phyloP scores from a whole-genome alignment of 768 basidiomycete species.

The Leccinum rimulosum region DNA sequence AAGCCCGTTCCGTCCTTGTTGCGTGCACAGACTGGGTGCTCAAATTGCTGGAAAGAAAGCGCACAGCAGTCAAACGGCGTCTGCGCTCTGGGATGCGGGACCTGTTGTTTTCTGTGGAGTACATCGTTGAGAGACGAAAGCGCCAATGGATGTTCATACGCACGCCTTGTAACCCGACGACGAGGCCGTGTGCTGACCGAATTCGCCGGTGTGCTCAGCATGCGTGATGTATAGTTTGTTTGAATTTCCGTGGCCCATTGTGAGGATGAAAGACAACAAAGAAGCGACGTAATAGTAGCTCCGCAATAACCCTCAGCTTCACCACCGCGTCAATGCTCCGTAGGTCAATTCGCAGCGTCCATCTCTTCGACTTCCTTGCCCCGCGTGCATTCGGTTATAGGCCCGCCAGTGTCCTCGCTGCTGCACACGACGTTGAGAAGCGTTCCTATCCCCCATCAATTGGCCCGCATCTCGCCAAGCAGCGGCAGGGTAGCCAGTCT shows the following conservation, averaged over 20 bases:
- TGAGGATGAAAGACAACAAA: background rate
- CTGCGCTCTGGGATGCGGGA: slow-evolving; percentile 56
- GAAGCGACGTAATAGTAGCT: background rate
- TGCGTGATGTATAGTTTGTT: slow-evolving; percentile 88
- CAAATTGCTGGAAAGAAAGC: slow-evolving; percentile 86
- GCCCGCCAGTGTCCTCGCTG: slow-evolving; percentile 15
- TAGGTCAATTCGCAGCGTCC: slow-evolving; percentile 21
- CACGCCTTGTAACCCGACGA: slow-evolving; percentile 72
- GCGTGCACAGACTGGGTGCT: slow-evolving; percentile 82
- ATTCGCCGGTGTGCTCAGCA: slow-evolving; percentile 77
- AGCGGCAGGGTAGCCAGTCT: slow-evolving; percentile 7
- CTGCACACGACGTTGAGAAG: slow-evolving; percentile 5
- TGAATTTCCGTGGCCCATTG: slow-evolving; percentile 84
- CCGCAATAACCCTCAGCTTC: background rate
- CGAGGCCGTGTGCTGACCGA: slow-evolving; percentile 81
- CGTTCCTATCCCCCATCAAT: background rate
- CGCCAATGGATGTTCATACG: slow-evolving; percentile 24
- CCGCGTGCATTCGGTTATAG: slow-evolving; percentile 33
- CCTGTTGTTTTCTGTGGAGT: slow-evolving; percentile 58
- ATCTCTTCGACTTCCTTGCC: slow-evolving; percentile 44
- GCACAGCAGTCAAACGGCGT: slow-evolving; percentile 93
- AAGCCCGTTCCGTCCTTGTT: slow-evolving; percentile 76
- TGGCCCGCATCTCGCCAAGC: slow-evolving; percentile 4
- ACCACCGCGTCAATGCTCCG: slow-evolving; percentile 23
- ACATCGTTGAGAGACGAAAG: slow-evolving; percentile 7